Conservation (phyloP, 2,329 filamentous ascomycete species). For the Beauveria brongniartii region DNA sequence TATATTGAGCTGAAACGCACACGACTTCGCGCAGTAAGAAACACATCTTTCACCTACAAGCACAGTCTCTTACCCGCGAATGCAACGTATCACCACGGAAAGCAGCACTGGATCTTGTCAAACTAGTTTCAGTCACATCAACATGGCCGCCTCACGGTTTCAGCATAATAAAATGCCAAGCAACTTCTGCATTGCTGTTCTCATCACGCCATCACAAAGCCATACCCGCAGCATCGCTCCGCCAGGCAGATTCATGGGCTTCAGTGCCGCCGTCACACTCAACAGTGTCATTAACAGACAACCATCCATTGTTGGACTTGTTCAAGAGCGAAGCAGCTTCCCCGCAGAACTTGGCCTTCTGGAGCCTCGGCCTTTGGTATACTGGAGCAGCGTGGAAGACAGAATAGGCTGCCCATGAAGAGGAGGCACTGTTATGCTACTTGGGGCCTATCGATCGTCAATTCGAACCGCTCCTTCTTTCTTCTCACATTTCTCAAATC, state of each 20-base stretch:
- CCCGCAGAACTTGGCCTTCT: slow-evolving; percentile 47
- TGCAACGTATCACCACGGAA: background rate
- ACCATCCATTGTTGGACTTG: slow-evolving; percentile 47
- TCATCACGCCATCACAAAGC: background rate
- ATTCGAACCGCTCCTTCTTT: background rate
- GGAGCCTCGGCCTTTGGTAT: slow-evolving; percentile 54
- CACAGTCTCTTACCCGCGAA: background rate
- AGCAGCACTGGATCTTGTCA: background rate
- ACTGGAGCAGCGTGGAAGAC: slow-evolving; percentile 57
- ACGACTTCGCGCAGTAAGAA: background rate
- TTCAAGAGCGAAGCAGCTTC: slow-evolving; percentile 48
- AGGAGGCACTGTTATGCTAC: no score
- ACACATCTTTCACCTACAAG: background rate
- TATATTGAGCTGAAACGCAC: background rate
- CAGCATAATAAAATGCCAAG: slow-evolving; percentile 1
- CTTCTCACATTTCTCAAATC: background rate
- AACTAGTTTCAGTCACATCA: background rate
- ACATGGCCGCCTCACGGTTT: background rate
- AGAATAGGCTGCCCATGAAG: slow-evolving; percentile 38
- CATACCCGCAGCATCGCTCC: slow-evolving; percentile 12
- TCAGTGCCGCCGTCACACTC: slow-evolving; percentile 39
- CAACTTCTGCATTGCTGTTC: background rate
- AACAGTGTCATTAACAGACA: slow-evolving; percentile 53
- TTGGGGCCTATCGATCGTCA: background rate
- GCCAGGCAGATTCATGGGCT: slow-evolving; percentile 34